Conservation (phyloP, 768 basidiomycete genomes). For the Candolleomyces eurysporus region DNA sequence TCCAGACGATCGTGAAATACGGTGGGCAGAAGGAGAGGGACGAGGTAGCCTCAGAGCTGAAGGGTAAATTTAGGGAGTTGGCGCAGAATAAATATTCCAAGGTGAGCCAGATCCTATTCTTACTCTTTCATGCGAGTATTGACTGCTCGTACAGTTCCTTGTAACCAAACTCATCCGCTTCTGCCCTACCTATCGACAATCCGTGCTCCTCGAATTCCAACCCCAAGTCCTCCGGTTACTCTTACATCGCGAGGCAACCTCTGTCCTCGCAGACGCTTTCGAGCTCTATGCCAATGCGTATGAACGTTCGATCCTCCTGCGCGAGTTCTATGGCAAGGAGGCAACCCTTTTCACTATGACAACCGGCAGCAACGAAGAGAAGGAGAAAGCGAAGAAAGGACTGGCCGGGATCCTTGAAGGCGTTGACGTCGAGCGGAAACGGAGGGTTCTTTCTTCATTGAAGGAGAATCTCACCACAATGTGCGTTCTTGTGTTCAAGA, state of each 20-base stretch:
- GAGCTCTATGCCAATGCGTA: slow-evolving; percentile 86
- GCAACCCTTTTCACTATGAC: slow-evolving; percentile 64
- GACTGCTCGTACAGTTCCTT: slow-evolving; percentile 54
- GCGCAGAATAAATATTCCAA: slow-evolving; percentile 91
- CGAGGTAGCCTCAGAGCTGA: slow-evolving; percentile 79
- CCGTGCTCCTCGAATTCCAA: slow-evolving; percentile 80
- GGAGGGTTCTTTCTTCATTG: slow-evolving; percentile 62
- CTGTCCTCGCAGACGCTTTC: slow-evolving; percentile 83
- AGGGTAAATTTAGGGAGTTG: slow-evolving; percentile 74
- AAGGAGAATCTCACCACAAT: slow-evolving; percentile 75
- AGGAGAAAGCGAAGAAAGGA: slow-evolving; percentile 63
- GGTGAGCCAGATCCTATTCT: slow-evolving; percentile 36
- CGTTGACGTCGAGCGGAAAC: slow-evolving; percentile 59
- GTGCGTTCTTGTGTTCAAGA: slow-evolving; percentile 41
- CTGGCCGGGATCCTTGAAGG: slow-evolving; percentile 67
- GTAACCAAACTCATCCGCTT: slow-evolving; percentile 76
- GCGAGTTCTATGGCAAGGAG: slow-evolving; percentile 92
- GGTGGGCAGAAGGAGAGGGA: slow-evolving; percentile 75
- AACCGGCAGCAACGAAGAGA: slow-evolving; percentile 57
- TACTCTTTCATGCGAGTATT: neutral
- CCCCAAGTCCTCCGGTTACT: slow-evolving; percentile 73
- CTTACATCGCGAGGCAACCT: slow-evolving; percentile 80
- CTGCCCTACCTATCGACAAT: slow-evolving; percentile 69
- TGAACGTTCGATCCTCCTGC: slow-evolving; percentile 75
- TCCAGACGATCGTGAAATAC: slow-evolving; percentile 79